Conservation (phyloP, 2,329 filamentous ascomycete species). For the Penicillium sp. region DNA sequence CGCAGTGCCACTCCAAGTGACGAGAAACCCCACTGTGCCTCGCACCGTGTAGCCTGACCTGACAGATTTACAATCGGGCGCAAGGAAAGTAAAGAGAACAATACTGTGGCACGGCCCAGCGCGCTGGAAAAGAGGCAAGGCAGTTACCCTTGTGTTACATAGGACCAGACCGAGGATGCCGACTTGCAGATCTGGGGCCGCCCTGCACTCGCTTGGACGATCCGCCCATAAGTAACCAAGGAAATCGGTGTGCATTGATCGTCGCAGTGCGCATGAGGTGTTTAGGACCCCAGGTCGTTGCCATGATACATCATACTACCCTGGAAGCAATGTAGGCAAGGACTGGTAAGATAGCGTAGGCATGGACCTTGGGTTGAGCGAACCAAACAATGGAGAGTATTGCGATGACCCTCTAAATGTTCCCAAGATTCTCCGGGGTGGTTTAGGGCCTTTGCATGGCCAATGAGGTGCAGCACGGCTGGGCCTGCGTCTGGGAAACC, state of each 20-base stretch:
- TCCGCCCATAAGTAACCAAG: neutral
- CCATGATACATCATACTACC: no score
- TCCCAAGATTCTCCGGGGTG: no score
- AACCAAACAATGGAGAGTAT: no score
- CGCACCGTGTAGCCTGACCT: conserved; percentile 1
- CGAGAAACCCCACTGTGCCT: conserved; percentile 4
- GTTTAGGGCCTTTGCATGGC: no score
- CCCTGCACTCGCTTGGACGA: neutral
- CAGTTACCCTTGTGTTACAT: conserved; percentile 14
- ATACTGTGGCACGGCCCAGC: conserved; percentile 7
- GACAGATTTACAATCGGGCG: conserved; percentile 11
- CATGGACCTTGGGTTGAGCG: neutral
- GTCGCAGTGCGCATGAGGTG: conserved; percentile 6
- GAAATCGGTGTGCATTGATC: conserved; percentile 10
- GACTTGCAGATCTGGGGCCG: neutral
- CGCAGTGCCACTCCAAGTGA: neutral
- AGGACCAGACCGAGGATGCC: neutral
- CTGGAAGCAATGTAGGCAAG: neutral
- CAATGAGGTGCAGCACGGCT: neutral
- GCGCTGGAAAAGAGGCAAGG: conserved; percentile 5
- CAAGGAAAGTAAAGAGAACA: conserved; percentile 14
- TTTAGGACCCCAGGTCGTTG: neutral
- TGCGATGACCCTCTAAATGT: no score
- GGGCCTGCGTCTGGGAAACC: neutral
- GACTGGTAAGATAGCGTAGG: neutral